phyloP scores from a whole-genome alignment of 1,139 yeast genomes.

The Hansenula lynferdii region DNA sequence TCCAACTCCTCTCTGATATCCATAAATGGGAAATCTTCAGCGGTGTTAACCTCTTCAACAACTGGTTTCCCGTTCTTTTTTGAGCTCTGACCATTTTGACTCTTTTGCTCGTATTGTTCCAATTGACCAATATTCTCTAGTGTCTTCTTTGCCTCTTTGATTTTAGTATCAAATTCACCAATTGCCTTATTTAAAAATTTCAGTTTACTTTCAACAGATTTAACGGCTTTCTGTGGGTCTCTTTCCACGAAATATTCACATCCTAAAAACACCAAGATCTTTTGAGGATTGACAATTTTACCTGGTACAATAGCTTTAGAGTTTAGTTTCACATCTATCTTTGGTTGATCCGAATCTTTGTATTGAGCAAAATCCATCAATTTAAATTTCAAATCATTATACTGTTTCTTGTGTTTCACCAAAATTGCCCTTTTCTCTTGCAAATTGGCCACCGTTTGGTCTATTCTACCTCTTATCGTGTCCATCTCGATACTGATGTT shows the following conservation, averaged over 20 bases:
- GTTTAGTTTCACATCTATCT: constrained; percentile 15
- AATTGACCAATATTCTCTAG: constrained; percentile 30
- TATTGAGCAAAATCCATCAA: constrained; percentile 18
- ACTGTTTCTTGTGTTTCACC: constrained; percentile 26
- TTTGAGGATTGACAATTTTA: constrained; percentile 27
- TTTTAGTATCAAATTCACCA: constrained; percentile 34
- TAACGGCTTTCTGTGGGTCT: constrained; percentile 37
- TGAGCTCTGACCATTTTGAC: not conserved
- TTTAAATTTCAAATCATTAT: constrained; percentile 24
- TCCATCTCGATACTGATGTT: too few species aligned
- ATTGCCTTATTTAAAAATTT: constrained; percentile 34
- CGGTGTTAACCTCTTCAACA: constrained; percentile 13
- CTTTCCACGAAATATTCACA: constrained; percentile 57
- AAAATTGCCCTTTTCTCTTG: constrained; percentile 23
- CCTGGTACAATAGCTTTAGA: constrained; percentile 29
- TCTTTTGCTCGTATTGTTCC: constrained; percentile 18
- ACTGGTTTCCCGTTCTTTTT: constrained; percentile 2
- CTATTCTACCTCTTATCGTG: constrained; percentile 21
- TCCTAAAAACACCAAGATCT: constrained; percentile 47
- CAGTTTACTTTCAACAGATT: constrained; percentile 38
- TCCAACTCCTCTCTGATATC: constrained; percentile 85
- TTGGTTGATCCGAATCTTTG: constrained; percentile 10
- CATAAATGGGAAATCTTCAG: constrained; percentile 54
- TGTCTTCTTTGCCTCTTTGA: constrained; percentile 40
- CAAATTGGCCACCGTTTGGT: constrained; percentile 24